Conservation (phyloP, 108 stramenopile genomes). For the Schizochytrium sp. region DNA sequence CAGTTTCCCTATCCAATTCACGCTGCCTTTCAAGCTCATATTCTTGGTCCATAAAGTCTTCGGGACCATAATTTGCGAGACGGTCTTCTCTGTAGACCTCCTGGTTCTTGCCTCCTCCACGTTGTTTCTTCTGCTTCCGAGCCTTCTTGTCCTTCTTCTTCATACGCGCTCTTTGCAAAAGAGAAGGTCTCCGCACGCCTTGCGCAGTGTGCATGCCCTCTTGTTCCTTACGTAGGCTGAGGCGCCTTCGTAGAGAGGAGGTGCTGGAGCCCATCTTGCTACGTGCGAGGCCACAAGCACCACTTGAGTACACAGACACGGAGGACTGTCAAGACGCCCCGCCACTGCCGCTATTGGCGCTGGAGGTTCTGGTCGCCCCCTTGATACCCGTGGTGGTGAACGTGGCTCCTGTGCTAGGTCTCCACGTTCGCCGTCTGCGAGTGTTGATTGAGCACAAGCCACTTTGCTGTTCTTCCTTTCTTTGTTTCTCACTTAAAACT, state of each 20-base stretch:
- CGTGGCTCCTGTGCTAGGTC: no score
- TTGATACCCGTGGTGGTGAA: not conserved
- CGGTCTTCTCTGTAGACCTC: not conserved
- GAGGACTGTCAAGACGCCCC: not conserved
- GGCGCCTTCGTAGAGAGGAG: constrained; percentile 6
- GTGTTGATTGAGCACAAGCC: no score
- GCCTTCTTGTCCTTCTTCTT: not conserved
- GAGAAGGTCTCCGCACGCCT: constrained; percentile 1
- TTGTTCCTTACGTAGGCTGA: not conserved
- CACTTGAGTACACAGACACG: not conserved
- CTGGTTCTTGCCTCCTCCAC: not conserved
- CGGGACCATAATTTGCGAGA: not conserved
- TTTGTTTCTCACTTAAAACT: no score
- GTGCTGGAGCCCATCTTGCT: not conserved
- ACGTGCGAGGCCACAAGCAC: not conserved
- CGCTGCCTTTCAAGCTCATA: not conserved
- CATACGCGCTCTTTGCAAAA: not conserved
- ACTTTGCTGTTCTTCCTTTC: no score
- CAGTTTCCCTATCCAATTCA: not conserved
- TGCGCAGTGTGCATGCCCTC: not conserved
- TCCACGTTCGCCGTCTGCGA: no score
- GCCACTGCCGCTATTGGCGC: not conserved
- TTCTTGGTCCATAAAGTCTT: not conserved
- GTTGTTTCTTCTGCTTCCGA: not conserved
- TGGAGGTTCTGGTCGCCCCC: not conserved